Evolutionary conservation across 768 basidiomycete genomes (phyloP), one percentile per base, ranked within the genome.

Genomic region (Rubroboletus satanas): DNA sequence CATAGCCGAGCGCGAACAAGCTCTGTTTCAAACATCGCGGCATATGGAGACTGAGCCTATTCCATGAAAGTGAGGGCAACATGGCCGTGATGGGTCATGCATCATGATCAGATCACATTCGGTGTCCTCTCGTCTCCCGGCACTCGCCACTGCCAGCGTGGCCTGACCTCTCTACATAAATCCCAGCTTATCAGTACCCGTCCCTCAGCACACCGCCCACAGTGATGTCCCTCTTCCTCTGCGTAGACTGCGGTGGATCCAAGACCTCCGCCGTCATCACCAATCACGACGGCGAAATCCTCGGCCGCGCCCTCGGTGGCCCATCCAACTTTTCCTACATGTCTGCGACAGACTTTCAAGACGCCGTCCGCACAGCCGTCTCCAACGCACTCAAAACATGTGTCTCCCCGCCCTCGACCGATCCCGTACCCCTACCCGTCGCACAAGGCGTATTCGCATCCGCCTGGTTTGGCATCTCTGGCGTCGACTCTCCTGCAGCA

Each of bases 281-380:
- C 56, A 77, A 85, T 65, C 60, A 66, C 18, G 59, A 75, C 3
- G 88, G 90, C 58, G 70, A 73, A 5, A 79, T 91, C 61, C 54
- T 90, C 42, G 85, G 84, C 1, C 84, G 87, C 42, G 89, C 83
- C 2, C 68, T 75, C 17, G 84, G 83, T 8, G 90, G 90, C 2
- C 88, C 90, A 1, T 93, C 92, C 61, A 96, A 96, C 71, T 89
- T 89, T 71, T 79, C 90, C 23, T 90, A 90, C 72, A 83, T 92
- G 63, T 78, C 85, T 32, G 64, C 82, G 17, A 71, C 79, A n/a
- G 78, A 73, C 35, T 91, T 90, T 73, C 74, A 79, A 43, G 62
- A 70, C 4, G 77, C 82, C 7, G 75, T 93, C 39, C 68, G 67
- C 1, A 66, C 67, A 12, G 81, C 87, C 14, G 74, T 87, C 49